phyloP scores from a whole-genome alignment of 176 grass and related monocot species.

The Calamus simplicifolius region DNA sequence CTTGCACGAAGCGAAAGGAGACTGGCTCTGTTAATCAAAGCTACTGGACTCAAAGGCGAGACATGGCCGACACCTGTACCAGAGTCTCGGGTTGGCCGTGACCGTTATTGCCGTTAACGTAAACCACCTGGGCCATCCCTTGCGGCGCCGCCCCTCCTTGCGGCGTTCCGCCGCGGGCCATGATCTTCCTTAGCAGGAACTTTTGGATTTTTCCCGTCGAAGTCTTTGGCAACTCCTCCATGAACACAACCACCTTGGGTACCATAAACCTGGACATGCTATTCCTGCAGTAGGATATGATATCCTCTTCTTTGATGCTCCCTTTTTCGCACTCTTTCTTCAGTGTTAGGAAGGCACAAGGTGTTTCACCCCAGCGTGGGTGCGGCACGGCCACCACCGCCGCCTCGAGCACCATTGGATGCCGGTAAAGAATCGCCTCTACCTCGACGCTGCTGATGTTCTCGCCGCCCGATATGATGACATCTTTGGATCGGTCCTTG shows the following conservation, averaged over 20 bases:
- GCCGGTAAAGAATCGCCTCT: constrained; percentile 39
- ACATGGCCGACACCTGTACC: constrained; percentile 19
- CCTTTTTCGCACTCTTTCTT: constrained; percentile 18
- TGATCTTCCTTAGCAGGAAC: constrained; percentile 27
- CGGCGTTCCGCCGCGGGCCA: constrained; percentile 1
- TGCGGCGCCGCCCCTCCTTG: background rate
- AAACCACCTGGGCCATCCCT: background rate
- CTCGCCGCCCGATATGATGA: constrained; percentile 76
- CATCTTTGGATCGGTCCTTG: constrained; percentile 60
- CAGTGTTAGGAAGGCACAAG: constrained; percentile 33
- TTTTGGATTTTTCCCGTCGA: constrained; percentile 57
- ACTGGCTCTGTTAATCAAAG: too few relatives aligned
- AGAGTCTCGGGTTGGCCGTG: background rate
- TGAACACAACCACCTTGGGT: constrained; percentile 53
- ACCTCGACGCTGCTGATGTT: constrained; percentile 81
- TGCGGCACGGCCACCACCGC: constrained; percentile 52
- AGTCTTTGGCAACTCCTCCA: constrained; percentile 52
- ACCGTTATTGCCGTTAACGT: background rate
- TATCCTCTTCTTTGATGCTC: constrained; percentile 31
- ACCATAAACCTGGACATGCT: constrained; percentile 51
- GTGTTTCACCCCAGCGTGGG: constrained; percentile 37
- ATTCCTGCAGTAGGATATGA: constrained; percentile 40
- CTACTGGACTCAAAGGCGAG: constrained; percentile 18
- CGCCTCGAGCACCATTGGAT: constrained; percentile 44
- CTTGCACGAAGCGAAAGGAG: too few relatives aligned